Evolutionary conservation across 129 eudicot genomes (phyloP), one percentile per base, ranked within the genome.

Genomic region (Pittosporum tobira): DNA sequence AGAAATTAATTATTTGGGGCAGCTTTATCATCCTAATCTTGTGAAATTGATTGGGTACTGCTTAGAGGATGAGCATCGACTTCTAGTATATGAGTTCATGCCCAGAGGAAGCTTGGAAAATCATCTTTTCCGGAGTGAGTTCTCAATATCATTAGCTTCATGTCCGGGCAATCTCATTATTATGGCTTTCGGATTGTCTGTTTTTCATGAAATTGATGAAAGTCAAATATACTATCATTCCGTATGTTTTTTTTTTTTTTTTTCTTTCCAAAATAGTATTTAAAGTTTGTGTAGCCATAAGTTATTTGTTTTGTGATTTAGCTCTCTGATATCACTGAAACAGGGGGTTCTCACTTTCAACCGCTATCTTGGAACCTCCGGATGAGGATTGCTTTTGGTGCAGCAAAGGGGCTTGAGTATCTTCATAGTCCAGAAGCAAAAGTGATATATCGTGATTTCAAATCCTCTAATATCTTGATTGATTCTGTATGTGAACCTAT

Each of bases 71-170:
- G 94, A 85, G 42, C 85, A 85, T 23, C 72, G 84, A 36, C 83
- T 85, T 23, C 81, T 85, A 50, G 83, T 85, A 2, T 81, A 85
- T 16, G 94, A 85, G 73, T 82, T 85, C 79, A 85, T 85, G 95
- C 77, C 84, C 3, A 75, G 79, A 29, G 95, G 95, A 71, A 79
- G 95, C 81, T 76, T 85, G 77, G 95, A 85, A 67, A 79, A 81
- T 59, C 95, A 85, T 76, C 76, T 85, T 43, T 85, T 85, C 68
- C 71, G 89, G 65, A 81, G 95, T 85, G 44, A 79, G 94, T 62
- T 51, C 36, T 66, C 46, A 15, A 36, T 5, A 2, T 25, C 13
- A 3, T 65, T 10, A 51, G 24, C 28, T 25, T 30, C 18, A 21
- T 13, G 21, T 55, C 44, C 44, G 19, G 0, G n/a, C 13, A 10